phyloP scores from a whole-genome alignment of 2,329 filamentous ascomycete species.

The Penicillium glabrum region DNA sequence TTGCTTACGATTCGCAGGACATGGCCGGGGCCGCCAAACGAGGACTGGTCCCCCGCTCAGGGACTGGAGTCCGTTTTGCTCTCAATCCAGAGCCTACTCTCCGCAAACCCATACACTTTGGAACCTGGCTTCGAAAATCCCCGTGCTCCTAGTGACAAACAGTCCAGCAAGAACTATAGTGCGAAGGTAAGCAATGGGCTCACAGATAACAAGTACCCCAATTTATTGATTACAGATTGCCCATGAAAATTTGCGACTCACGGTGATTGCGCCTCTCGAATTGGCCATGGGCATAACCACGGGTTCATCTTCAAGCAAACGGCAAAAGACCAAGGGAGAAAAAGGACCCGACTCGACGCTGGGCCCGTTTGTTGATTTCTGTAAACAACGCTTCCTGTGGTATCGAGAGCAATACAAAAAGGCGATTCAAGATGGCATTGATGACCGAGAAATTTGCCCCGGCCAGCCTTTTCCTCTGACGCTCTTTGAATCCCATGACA shows the following conservation, averaged over 20 bases:
- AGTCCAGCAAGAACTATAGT: constrained; percentile 71
- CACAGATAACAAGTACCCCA: neutral
- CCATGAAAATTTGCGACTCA: constrained; percentile 84
- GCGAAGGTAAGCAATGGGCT: constrained; percentile 63
- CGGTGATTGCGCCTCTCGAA: constrained; percentile 83
- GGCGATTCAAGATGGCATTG: constrained; percentile 55
- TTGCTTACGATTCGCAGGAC: constrained; percentile 59
- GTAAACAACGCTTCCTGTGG: constrained; percentile 92
- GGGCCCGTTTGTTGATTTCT: constrained; percentile 79
- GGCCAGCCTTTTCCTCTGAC: constrained; percentile 65
- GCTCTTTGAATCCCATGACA: constrained; percentile 79
- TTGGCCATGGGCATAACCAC: constrained; percentile 64
- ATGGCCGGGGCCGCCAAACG: constrained; percentile 85
- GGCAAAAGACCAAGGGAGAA: neutral
- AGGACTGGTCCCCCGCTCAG: constrained; percentile 96
- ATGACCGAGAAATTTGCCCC: neutral
- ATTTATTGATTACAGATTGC: constrained; percentile 61
- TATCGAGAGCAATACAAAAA: constrained; percentile 86
- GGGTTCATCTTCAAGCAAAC: neutral
- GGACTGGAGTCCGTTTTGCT: constrained; percentile 91
- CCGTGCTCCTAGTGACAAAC: constrained; percentile 64
- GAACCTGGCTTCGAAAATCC: constrained; percentile 87
- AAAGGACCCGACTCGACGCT: neutral
- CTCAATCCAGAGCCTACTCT: constrained; percentile 96
- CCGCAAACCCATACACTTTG: constrained; percentile 89